Base-by-base conservation (phyloP, 495 filamentous ascomycete species). In the Xylaria palmicola region DNA sequence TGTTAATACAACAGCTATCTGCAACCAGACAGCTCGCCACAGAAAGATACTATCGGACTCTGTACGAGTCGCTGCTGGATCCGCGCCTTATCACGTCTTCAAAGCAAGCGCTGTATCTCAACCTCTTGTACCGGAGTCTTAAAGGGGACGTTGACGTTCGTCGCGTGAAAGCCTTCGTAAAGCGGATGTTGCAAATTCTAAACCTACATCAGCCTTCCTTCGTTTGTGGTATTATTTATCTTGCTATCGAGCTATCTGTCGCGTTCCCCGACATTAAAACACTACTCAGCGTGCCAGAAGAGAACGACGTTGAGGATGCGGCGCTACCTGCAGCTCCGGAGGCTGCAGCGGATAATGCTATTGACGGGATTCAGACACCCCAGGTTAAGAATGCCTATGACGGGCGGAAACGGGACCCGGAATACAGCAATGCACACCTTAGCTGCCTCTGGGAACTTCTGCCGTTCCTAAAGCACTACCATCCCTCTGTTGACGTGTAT, bases 11-110 rank as follows among this genome's bases (percentile, higher is more conserved):
- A 71, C 95, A 98, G 72, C 83, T 98, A 29, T 88, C 90, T 5
- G 74, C 85, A 15, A 83, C 89, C 7, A 91, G 95, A 69, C 86
- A 93, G 27, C 65, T 83, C 45, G 85, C 86, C 26, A 84, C 87
- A 7, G 95, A 98, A 65, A 86, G 95, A 43, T 98, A 96, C 77
- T 97, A 97, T 74, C 83, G 92, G 32, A 96, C 93, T 3, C 78
- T 98, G 22, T 98, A 98, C 70, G 93, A 98, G 72, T 96, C 93
- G 4, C 82, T 98, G 7, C 79, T 98, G 9, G 94, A 98, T 65
- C 90, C 91, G 6, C 86, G 94, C 15, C 85, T 98, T 2, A 77
- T 91, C 40, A 90, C 83, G 2, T 95, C 93, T 10, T 98, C 95
- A 13, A 98, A 98, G 73, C 95, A 98, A 69, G 86, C 92, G 1